Evolutionary conservation across 106 monocot genomes (phyloP).

Genomic region (Ottelia alismoides): DNA sequence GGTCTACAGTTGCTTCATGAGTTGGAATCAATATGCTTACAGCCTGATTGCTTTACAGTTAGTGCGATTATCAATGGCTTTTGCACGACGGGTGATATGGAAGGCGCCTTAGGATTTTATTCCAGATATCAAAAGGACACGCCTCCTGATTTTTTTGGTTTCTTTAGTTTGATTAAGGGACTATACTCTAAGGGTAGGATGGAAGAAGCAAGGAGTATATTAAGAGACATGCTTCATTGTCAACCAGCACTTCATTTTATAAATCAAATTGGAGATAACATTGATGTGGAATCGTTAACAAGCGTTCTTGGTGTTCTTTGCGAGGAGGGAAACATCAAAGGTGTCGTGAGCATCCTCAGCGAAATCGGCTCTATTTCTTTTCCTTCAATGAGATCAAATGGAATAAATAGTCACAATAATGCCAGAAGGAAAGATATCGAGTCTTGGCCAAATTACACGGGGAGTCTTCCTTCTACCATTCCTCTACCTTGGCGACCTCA

Average conservation of each 20-base stretch:
- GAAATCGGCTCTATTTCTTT: constrained; percentile 40
- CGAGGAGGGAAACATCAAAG: constrained; percentile 64
- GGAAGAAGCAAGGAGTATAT: constrained; percentile 76
- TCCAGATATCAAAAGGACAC: constrained; percentile 30
- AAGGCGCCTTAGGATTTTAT: constrained; percentile 58
- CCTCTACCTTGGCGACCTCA: background rate
- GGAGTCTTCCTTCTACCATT: background rate
- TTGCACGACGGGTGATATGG: constrained; percentile 62
- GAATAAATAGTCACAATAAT: constrained; percentile 2
- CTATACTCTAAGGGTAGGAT: constrained; percentile 75
- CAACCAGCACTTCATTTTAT: constrained; percentile 29
- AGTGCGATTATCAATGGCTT: constrained; percentile 67
- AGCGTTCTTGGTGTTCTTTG: constrained; percentile 41
- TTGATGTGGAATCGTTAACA: constrained; percentile 40
- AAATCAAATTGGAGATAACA: constrained; percentile 34
- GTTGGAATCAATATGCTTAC: constrained; percentile 31
- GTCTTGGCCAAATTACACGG: constrained; percentile 6
- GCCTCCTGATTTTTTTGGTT: constrained; percentile 67
- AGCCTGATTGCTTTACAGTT: constrained; percentile 65
- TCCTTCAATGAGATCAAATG: constrained; percentile 18
- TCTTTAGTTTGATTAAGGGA: constrained; percentile 53
- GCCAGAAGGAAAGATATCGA: constrained; percentile 2
- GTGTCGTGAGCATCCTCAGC: constrained; percentile 47
- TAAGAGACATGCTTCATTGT: constrained; percentile 74
- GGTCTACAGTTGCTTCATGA: constrained; percentile 33